Conservation (phyloP, 2,329 filamentous ascomycete genomes). For the Arthrinium phaeospermum region DNA sequence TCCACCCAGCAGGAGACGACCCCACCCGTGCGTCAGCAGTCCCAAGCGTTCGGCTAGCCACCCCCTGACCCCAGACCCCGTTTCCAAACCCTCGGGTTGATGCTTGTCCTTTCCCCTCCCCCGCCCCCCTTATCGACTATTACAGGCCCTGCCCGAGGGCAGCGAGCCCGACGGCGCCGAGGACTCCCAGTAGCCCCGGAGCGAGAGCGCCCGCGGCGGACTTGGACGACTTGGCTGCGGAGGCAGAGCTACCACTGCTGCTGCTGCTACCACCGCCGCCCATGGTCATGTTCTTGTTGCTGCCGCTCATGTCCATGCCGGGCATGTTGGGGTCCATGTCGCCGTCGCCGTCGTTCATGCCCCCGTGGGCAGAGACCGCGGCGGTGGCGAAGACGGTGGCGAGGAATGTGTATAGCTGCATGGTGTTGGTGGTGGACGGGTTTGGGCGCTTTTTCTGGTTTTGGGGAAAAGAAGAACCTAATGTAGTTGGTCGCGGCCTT, state of each 20-base stretch:
- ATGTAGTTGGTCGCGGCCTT: neutral
- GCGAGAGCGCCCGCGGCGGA: neutral
- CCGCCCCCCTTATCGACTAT: neutral
- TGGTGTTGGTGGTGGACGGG: neutral
- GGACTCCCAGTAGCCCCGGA: neutral
- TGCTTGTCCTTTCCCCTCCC: neutral
- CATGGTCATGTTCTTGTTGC: constrained; percentile 5
- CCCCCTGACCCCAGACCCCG: neutral
- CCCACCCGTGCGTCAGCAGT: neutral
- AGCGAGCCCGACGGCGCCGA: neutral
- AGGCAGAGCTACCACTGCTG: neutral
- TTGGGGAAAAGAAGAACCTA: neutral
- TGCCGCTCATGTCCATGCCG: constrained; percentile 14
- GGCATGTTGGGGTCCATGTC: constrained; percentile 2
- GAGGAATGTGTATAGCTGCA: neutral
- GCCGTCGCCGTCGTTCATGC: neutral
- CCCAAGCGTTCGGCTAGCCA: neutral
- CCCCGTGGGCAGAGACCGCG: neutral
- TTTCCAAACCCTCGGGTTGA: neutral
- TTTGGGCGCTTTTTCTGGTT: neutral
- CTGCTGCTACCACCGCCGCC: neutral
- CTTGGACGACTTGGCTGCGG: neutral
- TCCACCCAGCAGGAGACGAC: neutral
- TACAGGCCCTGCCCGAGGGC: neutral
- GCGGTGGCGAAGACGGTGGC: neutral